Evolutionary conservation across 345 rosid species (phyloP).

Genomic region (Rhodamnia rubescens): DNA sequence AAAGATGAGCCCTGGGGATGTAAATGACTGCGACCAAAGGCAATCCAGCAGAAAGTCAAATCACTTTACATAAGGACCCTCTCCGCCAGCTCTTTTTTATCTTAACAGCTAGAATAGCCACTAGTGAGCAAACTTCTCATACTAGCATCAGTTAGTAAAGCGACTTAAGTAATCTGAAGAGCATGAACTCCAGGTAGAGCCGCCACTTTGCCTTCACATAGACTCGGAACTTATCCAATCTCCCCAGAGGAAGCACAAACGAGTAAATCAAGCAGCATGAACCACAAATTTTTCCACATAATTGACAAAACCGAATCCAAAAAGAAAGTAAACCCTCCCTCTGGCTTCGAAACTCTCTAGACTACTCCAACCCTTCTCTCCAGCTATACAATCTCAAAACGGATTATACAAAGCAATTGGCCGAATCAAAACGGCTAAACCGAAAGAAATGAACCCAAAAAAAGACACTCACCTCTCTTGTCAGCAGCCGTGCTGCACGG

Average conservation of each 20-base stretch:
- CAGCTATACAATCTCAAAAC: neutral
- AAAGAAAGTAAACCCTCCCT: neutral
- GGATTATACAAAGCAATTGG: neutral
- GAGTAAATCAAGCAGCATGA: neutral
- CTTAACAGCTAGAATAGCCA: neutral
- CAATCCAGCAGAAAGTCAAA: neutral
- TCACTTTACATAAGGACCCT: neutral
- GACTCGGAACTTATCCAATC: neutral
- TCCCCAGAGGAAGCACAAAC: neutral
- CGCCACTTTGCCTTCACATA: neutral
- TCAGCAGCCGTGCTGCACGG: constrained; percentile 22
- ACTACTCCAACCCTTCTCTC: neutral
- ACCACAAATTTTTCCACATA: neutral
- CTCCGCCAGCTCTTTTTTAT: neutral
- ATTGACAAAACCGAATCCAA: neutral
- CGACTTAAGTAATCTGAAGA: neutral
- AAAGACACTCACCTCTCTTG: constrained; percentile 27
- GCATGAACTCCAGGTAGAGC: neutral
- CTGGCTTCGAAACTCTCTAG: neutral
- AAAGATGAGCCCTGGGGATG: neutral
- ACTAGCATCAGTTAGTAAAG: neutral
- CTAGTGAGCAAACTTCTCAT: neutral
- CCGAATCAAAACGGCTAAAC: neutral
- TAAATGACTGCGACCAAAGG: neutral
- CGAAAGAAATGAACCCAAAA: neutral